phyloP scores from a whole-genome alignment of 1,284 basidiomycete species.

The Puccinia coronata region DNA sequence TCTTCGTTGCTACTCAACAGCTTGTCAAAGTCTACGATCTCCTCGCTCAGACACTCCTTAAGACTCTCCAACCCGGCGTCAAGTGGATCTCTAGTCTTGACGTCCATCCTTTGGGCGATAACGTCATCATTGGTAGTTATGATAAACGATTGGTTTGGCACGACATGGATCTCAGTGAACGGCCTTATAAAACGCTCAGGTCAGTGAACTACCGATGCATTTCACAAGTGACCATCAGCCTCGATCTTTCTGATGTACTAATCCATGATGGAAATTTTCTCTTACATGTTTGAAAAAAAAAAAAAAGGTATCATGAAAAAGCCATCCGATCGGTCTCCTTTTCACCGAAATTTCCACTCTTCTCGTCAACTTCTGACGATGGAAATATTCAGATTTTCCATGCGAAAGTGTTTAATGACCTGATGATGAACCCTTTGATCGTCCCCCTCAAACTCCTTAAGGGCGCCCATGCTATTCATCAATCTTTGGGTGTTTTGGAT shows the following conservation, averaged over 20 bases:
- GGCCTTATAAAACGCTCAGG: constrained; percentile 94
- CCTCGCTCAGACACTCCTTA: constrained; percentile 85
- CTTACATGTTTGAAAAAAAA: neutral
- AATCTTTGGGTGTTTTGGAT: constrained; percentile 87
- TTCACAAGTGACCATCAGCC: neutral
- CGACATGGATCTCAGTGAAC: constrained; percentile 89
- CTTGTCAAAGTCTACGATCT: constrained; percentile 95
- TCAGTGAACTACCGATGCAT: constrained; percentile 55
- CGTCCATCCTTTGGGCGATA: constrained; percentile 91
- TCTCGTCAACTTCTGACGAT: constrained; percentile 94
- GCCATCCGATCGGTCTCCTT: constrained; percentile 89
- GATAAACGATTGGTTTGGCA: constrained; percentile 99
- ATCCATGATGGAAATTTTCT: neutral
- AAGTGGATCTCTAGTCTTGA: constrained; percentile 97
- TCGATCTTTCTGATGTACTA: neutral
- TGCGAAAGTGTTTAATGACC: constrained; percentile 85
- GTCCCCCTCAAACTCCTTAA: constrained; percentile 95
- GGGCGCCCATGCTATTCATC: constrained; percentile 74
- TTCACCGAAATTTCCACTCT: constrained; percentile 91
- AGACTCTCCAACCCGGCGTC: constrained; percentile 87
- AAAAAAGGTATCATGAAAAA: constrained; percentile 78
- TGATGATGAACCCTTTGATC: constrained; percentile 92
- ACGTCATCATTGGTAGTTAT: constrained; percentile 94
- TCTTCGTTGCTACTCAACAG: constrained; percentile 98
- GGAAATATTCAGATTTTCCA: constrained; percentile 97